These are phyloP conservation scores for Gossypium longicalyx DNA, from an alignment of 345 rosid species.

Conservation along the genomic window DNA sequence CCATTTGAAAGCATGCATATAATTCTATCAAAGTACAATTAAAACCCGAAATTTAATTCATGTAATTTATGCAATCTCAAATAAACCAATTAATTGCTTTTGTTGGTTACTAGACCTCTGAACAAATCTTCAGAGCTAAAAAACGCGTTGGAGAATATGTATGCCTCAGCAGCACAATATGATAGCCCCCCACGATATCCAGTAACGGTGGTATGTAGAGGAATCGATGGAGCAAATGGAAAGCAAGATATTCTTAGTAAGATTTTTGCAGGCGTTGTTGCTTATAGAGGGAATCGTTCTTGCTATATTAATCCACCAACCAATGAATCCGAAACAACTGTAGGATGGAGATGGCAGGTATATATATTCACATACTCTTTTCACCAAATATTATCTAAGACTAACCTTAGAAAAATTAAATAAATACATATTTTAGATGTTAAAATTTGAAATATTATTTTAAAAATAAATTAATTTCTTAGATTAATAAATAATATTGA, in stretches of 20 bases:
- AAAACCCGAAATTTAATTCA: no score
- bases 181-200: constrained; percentile 22
- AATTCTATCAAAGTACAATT: no score
- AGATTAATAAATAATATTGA: not conserved
- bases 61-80: no score
- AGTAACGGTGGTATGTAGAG: constrained; percentile 20
- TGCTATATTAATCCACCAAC: constrained; percentile 18
- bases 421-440: no score
- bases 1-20: not conserved
- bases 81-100: not conserved
- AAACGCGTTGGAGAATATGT: not conserved
- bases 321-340: not conserved
- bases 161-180: constrained; percentile 21
- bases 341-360: constrained; percentile 49
- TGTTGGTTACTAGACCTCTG: constrained; percentile 28
- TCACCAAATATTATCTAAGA: not conserved
- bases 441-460: no score
- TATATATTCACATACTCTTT: not conserved
- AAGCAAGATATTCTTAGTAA: constrained; percentile 16
- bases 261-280: constrained; percentile 26
- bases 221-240: constrained; percentile 24
- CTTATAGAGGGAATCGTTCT: not conserved
- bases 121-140: constrained; percentile 21
- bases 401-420: no score
- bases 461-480: no score